Evolutionary conservation across 495 filamentous ascomycete species (phyloP).

Genomic region (Trichoderma erinaceum): DNA sequence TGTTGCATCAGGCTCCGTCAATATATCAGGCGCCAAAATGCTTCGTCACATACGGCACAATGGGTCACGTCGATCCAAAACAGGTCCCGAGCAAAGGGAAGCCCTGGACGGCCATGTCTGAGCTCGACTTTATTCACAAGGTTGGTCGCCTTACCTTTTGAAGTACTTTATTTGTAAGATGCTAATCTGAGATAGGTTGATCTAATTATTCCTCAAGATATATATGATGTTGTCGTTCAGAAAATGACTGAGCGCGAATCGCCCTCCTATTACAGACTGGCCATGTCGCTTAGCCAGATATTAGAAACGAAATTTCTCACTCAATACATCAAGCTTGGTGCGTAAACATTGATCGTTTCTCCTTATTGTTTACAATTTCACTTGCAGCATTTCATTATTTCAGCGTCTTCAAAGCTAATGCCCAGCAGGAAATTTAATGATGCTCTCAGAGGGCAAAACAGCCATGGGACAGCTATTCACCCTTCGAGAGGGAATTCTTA

Average conservation of each 20-base stretch:
- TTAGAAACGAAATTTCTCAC: conserved; percentile 78
- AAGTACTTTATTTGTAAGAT: background rate
- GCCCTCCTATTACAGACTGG: conserved; percentile 60
- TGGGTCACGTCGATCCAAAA: conserved; percentile 61
- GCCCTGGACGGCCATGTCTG: conserved; percentile 60
- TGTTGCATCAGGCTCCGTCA: conserved; percentile 22
- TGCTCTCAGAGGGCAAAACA: conserved; percentile 80
- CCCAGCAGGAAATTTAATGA: conserved; percentile 68
- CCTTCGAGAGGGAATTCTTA: conserved; percentile 67
- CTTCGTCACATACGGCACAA: conserved; percentile 59
- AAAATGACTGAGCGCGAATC: conserved; percentile 41
- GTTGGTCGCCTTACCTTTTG: background rate
- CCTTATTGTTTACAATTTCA: background rate
- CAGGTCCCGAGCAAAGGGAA: conserved; percentile 66
- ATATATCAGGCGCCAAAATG: conserved; percentile 63
- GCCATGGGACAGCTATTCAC: conserved; percentile 77
- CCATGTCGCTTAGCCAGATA: conserved; percentile 66
- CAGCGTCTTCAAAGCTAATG: background rate
- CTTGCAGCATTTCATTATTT: background rate
- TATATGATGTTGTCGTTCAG: conserved; percentile 51
- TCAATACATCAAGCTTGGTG: conserved; percentile 81
- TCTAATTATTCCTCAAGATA: conserved; percentile 63
- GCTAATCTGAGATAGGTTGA: conserved; percentile 51
- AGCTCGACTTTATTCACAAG: conserved; percentile 6
- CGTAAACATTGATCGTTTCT: background rate